phyloP scores from a whole-genome alignment of 176 grass and related monocot species.

The Stipa capillata region DNA sequence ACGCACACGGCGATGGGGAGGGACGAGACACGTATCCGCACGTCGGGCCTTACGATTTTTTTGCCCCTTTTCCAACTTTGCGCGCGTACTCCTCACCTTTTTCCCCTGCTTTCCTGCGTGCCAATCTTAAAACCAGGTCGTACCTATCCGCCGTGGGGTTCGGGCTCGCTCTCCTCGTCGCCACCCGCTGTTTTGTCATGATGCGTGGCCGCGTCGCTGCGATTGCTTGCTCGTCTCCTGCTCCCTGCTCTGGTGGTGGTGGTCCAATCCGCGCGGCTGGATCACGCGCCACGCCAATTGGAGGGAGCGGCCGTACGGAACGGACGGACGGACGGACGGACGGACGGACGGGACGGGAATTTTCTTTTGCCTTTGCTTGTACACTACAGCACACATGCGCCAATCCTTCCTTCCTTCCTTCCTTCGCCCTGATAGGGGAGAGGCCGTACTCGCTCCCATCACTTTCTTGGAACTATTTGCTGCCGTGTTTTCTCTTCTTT shows the following conservation, averaged over 20 bases:
- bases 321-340: no score
- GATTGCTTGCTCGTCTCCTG: background rate
- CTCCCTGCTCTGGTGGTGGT: background rate
- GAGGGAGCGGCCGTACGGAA: background rate
- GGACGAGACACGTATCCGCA: background rate
- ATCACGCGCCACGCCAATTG: no score
- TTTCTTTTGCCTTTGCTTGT: background rate
- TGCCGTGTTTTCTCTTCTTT: background rate
- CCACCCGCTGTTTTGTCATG: constrained; percentile 8
- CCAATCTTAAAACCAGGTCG: background rate
- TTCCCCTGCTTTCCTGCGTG: background rate
- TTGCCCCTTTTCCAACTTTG: background rate
- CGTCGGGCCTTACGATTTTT: background rate
- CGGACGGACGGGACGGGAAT: background rate
- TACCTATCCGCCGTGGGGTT: background rate
- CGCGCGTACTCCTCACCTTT: background rate
- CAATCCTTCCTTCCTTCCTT: no score
- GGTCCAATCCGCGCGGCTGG: no score
- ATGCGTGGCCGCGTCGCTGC: background rate
- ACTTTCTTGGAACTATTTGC: no score
- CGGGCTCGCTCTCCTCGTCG: background rate
- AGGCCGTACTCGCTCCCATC: no score
- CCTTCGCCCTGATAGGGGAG: no score
- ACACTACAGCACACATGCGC: no score
- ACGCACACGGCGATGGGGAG: no score